phyloP scores from a whole-genome alignment of 345 rosid species.

The Toxicodendron radicans region DNA sequence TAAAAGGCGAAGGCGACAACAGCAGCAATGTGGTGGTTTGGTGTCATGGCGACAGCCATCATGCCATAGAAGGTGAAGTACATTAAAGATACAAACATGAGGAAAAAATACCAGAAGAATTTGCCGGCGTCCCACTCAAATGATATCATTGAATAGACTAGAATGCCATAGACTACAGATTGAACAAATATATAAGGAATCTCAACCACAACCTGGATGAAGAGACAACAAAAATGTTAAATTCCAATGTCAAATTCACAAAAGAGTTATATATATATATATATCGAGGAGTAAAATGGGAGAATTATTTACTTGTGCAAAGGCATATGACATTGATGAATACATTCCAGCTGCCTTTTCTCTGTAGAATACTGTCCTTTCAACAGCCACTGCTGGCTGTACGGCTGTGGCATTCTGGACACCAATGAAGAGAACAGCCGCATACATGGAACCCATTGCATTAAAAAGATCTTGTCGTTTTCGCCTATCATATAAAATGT shows the following conservation, averaged over 20 bases:
- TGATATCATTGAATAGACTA: conserved; percentile 43
- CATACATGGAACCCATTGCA: conserved; percentile 53
- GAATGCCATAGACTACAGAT: conserved; percentile 26
- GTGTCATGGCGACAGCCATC: conserved; percentile 41
- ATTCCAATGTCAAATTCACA: not conserved
- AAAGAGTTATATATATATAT: no score
- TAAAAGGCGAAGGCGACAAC: conserved; percentile 37
- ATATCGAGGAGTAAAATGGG: not conserved
- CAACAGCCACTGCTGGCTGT: conserved; percentile 52
- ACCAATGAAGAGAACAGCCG: conserved; percentile 48
- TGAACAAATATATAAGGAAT: conserved; percentile 41
- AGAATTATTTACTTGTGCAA: conserved; percentile 5
- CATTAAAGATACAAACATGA: conserved; percentile 41
- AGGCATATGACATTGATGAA: conserved; percentile 34
- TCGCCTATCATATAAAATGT: conserved; percentile 14
- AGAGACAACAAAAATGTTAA: not conserved
- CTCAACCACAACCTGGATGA: conserved; percentile 41
- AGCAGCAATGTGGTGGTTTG: conserved; percentile 42
- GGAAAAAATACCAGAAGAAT: conserved; percentile 43
- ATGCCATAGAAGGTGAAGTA: conserved; percentile 54
- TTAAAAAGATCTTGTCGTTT: conserved; percentile 45
- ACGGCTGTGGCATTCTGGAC: conserved; percentile 45
- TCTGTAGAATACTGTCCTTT: conserved; percentile 55
- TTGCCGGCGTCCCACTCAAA: conserved; percentile 35
- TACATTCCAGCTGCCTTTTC: conserved; percentile 67